Percentiles rank a stretch among this genome's conserved stretches.
These are phyloP conservation scores for Macrocybe gigantea DNA, from an alignment of 768 basidiomycete species.

Conservation along the genomic window DNA sequence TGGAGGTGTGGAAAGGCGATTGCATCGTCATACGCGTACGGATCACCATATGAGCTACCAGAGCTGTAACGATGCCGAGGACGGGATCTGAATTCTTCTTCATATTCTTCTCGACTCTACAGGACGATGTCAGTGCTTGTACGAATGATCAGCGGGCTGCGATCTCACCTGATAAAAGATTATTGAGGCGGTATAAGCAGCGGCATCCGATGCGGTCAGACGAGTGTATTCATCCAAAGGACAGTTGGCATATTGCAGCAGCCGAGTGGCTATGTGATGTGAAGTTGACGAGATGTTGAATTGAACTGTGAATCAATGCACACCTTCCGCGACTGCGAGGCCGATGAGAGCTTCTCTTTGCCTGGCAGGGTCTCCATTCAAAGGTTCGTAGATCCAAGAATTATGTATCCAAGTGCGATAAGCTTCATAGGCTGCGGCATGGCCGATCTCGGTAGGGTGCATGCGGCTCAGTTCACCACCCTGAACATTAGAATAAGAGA, in stretches of 20 bases:
- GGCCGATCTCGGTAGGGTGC: constrained; percentile 58
- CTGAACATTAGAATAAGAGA: background rate
- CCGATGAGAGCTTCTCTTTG: constrained; percentile 65
- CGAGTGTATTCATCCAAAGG: constrained; percentile 39
- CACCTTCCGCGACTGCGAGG: constrained; percentile 70
- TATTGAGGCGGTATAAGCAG: constrained; percentile 59
- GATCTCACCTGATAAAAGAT: constrained; percentile 48
- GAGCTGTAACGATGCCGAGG: constrained; percentile 25
- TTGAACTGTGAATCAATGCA: constrained; percentile 1
- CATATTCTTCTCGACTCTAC: constrained; percentile 24
- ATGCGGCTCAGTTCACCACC: constrained; percentile 49
- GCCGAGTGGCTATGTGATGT: constrained; percentile 39
- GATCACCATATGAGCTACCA: constrained; percentile 25
- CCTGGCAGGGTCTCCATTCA: constrained; percentile 51
- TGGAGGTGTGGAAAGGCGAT: constrained; percentile 21
- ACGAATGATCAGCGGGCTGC: background rate
- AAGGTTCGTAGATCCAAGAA: constrained; percentile 45
- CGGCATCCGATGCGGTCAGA: constrained; percentile 52
- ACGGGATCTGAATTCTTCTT: constrained; percentile 16
- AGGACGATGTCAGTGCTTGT: constrained; percentile 3
- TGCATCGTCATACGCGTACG: constrained; percentile 33
- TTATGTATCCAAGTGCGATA: constrained; percentile 63
- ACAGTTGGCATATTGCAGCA: constrained; percentile 47
- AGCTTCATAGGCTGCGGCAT: constrained; percentile 76
- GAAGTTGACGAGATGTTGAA: constrained; percentile 4